Conservation (phyloP, 202 grass and related monocot genomes). For the Setaria italica region DNA sequence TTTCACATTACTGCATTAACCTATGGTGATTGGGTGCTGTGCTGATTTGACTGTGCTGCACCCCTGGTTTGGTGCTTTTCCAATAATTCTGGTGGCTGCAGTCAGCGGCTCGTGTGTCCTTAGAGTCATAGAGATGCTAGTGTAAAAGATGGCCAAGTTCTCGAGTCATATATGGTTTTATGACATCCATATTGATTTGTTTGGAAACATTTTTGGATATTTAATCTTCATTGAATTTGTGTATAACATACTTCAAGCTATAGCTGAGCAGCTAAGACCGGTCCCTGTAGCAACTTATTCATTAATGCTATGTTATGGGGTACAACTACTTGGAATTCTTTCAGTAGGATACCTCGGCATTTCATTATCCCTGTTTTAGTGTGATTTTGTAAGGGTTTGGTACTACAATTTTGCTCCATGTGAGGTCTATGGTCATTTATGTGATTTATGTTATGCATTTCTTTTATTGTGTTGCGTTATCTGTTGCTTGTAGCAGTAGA, state of each 20-base stretch:
- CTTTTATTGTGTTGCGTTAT: slow-evolving; percentile 23
- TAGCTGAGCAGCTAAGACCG: not conserved
- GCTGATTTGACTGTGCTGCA: not conserved
- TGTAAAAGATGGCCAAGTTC: not conserved
- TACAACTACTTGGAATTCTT: not conserved
- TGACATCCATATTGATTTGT: not conserved
- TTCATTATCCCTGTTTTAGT: not conserved
- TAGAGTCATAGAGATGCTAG: not conserved
- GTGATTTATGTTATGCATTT: not conserved
- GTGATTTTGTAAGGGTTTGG: not conserved
- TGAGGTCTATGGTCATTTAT: not conserved
- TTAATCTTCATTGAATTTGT: not conserved
- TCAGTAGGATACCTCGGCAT: not conserved
- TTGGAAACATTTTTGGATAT: not conserved
- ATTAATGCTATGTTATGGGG: not conserved
- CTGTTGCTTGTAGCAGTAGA: slow-evolving; percentile 31
- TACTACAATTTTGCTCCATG: not conserved
- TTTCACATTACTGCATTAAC: slow-evolving; percentile 1
- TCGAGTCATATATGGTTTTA: not conserved
- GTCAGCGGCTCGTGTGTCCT: not conserved
- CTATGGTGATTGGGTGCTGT: slow-evolving; percentile 14
- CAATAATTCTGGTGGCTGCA: not conserved
- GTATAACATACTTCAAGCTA: not conserved
- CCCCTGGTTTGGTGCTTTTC: not conserved
- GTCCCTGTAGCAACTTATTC: not conserved